Conservation (phyloP, 2,329 filamentous ascomycete species). For the Diplodia intermedia region DNA sequence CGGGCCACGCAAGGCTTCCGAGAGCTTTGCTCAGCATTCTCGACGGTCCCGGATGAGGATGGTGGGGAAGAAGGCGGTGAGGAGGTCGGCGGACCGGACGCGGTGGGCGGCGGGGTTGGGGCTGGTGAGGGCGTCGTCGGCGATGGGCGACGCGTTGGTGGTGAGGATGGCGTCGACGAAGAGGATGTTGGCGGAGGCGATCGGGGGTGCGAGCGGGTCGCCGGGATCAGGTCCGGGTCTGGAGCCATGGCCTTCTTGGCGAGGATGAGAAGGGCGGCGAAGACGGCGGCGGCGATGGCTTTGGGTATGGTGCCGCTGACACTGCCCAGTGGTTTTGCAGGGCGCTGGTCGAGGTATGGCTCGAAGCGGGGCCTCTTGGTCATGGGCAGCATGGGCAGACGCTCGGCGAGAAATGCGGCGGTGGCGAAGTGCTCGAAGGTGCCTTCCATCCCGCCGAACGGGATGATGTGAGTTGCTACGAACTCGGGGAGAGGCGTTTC, state of each 20-base stretch:
- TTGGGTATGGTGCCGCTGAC: not conserved
- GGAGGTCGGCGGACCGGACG: no score
- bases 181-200: no score
- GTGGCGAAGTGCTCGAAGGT: not conserved
- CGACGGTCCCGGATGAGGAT: no score
- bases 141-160: no score
- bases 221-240: no score
- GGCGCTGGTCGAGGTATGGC: not conserved
- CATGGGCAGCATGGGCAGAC: slow-evolving; percentile 17
- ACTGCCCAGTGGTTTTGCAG: slow-evolving; percentile 9
- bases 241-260: not conserved
- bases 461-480: slow-evolving; percentile 28
- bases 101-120: no score
- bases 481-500: slow-evolving; percentile 11
- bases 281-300: not conserved
- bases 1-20: not conserved
- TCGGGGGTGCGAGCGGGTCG: no score
- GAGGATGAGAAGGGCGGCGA: not conserved
- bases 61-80: no score
- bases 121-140: no score
- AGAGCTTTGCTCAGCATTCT: not conserved
- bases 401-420: not conserved
- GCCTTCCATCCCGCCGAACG: slow-evolving; percentile 1
- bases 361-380: slow-evolving; percentile 19
- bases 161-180: no score